Evolutionary conservation across 345 rosid species (phyloP).

Genomic region (Mallotus nudiflorus): DNA sequence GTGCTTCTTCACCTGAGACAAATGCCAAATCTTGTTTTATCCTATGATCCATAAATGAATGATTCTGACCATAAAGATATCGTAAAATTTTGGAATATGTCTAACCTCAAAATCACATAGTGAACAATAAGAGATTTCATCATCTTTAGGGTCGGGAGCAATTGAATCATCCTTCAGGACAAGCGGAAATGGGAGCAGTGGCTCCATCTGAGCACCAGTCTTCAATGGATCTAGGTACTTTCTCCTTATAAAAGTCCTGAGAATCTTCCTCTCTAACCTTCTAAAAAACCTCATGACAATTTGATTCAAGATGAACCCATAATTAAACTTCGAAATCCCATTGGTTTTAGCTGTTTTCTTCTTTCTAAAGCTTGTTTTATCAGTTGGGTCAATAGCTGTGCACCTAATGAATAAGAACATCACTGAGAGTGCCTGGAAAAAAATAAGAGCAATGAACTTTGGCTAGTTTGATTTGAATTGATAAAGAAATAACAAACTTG

Average conservation of each 20-base stretch:
- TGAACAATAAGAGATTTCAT: slow-evolving; percentile 79
- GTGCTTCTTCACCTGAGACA: slow-evolving; percentile 72
- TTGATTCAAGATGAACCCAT: slow-evolving; percentile 75
- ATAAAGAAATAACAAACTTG: background rate
- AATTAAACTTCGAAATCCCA: slow-evolving; percentile 58
- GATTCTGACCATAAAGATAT: background rate
- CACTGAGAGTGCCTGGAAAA: slow-evolving; percentile 70
- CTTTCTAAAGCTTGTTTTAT: slow-evolving; percentile 70
- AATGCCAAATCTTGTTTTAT: background rate
- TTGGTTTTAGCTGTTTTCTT: slow-evolving; percentile 52
- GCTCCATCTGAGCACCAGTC: slow-evolving; percentile 61
- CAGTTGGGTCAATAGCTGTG: slow-evolving; percentile 89
- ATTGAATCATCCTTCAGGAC: slow-evolving; percentile 73
- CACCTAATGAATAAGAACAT: slow-evolving; percentile 76
- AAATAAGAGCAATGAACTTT: slow-evolving; percentile 1
- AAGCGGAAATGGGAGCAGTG: slow-evolving; percentile 85
- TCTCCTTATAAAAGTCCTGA: slow-evolving; percentile 69
- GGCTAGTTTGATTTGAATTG: background rate
- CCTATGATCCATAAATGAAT: background rate
- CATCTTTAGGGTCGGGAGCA: slow-evolving; percentile 67
- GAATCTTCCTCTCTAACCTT: slow-evolving; percentile 83
- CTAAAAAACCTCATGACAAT: slow-evolving; percentile 69
- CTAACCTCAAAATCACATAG: slow-evolving; percentile 85
- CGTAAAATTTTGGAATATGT: background rate
- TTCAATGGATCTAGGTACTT: slow-evolving; percentile 83